Base-by-base conservation (phyloP, 345 rosid species). In the Cardamine resedifolia region DNA sequence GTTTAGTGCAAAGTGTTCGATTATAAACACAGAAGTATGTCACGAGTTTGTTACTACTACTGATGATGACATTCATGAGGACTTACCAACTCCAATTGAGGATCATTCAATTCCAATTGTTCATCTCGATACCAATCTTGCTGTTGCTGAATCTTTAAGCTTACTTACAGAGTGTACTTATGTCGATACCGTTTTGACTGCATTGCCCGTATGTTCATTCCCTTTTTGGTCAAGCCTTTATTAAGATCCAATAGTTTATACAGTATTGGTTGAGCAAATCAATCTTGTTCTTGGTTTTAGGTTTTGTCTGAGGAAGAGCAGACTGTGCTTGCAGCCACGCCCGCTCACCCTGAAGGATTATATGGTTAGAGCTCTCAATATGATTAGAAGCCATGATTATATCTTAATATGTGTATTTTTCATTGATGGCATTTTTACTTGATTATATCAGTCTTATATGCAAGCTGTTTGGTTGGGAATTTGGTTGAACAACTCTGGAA, bases 401-500 rank as follows among this genome's bases (percentile, higher is more conserved):
- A 10, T 44, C 21, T 44, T 16, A 44, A 44, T 0, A 44, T 44
- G 20, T 44, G 1, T 15, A 5, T 31, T 7, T n/a, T 30, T 30
- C 15, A n/a, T 15, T 5, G 4, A 14, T 60, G 38, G 10, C 10
- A 21, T 21, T 39, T 60, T 56, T 38, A 5, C 41, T 72, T 66
- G 58, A 27, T 39, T 36, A 10, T 15, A 16, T 24, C 77, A 77
- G 81, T 72, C 2, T 78, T 94, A 28, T 91, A 94, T 73, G 90
- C 97, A 12, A 84, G 84, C 70, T 86, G 84, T 79, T 60, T 94
- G 33, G 89, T 91, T 28, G 97, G 90, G 34, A 91, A 91, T 78
- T 72, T 91, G 63, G 98, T 94, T 73, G 98, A 94, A 60, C 95
- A 88, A 71, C 87, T 94, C 2, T 91, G 97, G 98, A 89, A 80